Evolutionary conservation across 2,329 filamentous ascomycete species (phyloP), one percentile per base, ranked within the genome.

Genomic region (Fusarium xyrophilum): DNA sequence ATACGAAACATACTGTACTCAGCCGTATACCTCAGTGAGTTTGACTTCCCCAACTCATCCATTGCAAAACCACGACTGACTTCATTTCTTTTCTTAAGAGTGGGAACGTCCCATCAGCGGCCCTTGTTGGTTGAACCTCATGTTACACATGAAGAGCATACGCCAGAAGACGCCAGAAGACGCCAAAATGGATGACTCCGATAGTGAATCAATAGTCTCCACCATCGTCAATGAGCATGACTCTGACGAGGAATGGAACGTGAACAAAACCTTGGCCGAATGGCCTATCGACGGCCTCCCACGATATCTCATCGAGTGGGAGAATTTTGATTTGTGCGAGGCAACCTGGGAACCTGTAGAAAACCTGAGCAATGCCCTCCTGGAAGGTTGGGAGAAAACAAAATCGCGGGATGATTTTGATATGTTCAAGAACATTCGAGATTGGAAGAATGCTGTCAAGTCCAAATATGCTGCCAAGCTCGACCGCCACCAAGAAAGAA

Each of bases 231-330:
- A 76, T 23, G 69, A 72, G 10, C 54, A 68, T 38, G 80, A 82
- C 6, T 75, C 79, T 13, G 78, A 82, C 19, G 76, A 81, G 8
- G 82, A 84, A 63, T 89, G 84, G 74, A 73, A 78, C 9, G 82
- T 89, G 9, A 82, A 85, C 40, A 76, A 77, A 14, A 82, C 90
- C 40, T 77, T 89, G 9, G 82, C 83, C 0, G 82, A 88, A 64
- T 78, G 76, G 11, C 55, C 69, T 7, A 60, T 77, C 6, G 61
- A 72, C 6, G 76, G 74, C 6, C 48, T 63, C 25, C 56, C 57
- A 5, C 68, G 65, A 44, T 82, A 77, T 60, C 74, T 82, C 6
- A 73, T 82, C 14, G 66, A 77, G 56, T 82, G 81, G 81, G 72
- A 76, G 23, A 76, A 75, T 4, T 81, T 72, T 47, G 65, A 72